These are phyloP conservation scores for Wickerhamomyces silvicola DNA, from an alignment of 805 yeast species.

Conservation along the genomic window DNA sequence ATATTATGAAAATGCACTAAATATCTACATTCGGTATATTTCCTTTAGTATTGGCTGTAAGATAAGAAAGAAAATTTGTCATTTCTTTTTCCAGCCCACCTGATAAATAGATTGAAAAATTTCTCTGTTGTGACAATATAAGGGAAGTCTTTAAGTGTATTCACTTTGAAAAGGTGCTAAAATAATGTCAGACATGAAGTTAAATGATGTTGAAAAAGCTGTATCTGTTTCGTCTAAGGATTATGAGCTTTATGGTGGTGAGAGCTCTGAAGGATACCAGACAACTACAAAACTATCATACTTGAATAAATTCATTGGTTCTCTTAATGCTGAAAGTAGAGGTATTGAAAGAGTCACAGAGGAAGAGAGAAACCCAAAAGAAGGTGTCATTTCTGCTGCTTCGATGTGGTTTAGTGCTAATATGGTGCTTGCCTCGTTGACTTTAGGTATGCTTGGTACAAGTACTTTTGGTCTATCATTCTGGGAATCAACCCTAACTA, in stretches of 20 bases:
- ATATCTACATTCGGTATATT: too few species aligned
- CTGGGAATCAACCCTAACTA: conserved; percentile 61
- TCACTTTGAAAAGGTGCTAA: too few species aligned
- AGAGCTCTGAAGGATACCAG: conserved; percentile 8
- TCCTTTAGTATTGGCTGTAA: too few species aligned
- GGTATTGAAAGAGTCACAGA: conserved; percentile 82
- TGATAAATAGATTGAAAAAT: too few species aligned
- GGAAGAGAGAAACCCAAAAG: conserved; percentile 65
- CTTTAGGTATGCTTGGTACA: conserved; percentile 70
- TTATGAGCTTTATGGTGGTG: conserved; percentile 16
- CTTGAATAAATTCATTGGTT: conserved; percentile 20
- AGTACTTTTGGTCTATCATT: conserved; percentile 62
- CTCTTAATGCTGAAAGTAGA: conserved; percentile 46
- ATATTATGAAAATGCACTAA: too few species aligned
- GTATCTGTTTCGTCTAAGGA: conserved; percentile 6
- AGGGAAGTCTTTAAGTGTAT: too few species aligned
- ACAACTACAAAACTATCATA: conserved; percentile 14
- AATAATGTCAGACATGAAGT: conserved; percentile 12
- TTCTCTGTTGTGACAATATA: too few species aligned
- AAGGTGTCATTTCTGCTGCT: conserved; percentile 57
- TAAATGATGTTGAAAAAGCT: conserved; percentile 19
- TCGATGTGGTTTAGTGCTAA: conserved; percentile 92
- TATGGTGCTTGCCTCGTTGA: conserved; percentile 75
- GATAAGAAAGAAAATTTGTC: too few species aligned
- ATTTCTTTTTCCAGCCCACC: too few species aligned